phyloP scores from a whole-genome alignment of 345 rosid genomes.

The Lenwebbia sp. region DNA sequence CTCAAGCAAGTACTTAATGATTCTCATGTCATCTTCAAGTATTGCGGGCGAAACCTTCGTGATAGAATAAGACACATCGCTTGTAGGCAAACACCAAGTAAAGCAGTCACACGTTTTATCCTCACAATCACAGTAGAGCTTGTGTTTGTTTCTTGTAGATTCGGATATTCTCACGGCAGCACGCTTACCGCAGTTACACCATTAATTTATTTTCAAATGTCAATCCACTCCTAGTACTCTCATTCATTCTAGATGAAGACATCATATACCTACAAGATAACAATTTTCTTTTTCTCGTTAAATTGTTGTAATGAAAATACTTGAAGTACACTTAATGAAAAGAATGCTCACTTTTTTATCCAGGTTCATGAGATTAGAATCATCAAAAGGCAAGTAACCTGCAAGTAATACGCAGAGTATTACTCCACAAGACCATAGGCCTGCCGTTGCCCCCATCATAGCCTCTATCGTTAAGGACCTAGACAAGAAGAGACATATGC shows the following conservation, averaged over 20 bases:
- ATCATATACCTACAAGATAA: too few species aligned
- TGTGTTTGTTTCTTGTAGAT: not conserved
- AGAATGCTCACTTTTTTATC: slow-evolving; percentile 79
- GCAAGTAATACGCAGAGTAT: slow-evolving; percentile 92
- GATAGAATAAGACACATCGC: not conserved
- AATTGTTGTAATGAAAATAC: not conserved
- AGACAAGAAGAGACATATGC: slow-evolving; percentile 2
- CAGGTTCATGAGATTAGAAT: slow-evolving; percentile 87
- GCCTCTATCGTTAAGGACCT: slow-evolving; percentile 93
- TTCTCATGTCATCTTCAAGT: not conserved
- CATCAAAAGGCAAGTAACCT: slow-evolving; percentile 98
- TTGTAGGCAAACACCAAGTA: not conserved
- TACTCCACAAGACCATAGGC: slow-evolving; percentile 97
- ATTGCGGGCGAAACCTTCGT: not conserved
- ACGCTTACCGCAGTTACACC: rapidly evolving
- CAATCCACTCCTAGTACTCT: rapidly evolving
- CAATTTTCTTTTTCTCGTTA: not conserved
- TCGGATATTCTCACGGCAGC: rapidly evolving
- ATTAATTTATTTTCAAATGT: not conserved
- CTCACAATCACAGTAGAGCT: not conserved
- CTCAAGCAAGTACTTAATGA: not conserved
- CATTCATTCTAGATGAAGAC: not conserved
- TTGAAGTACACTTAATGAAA: not conserved
- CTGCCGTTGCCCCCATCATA: slow-evolving; percentile 93
- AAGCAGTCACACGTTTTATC: not conserved